Conservation (phyloP, 352 stramenopile species). For the Thalassiosira ordinaria region DNA sequence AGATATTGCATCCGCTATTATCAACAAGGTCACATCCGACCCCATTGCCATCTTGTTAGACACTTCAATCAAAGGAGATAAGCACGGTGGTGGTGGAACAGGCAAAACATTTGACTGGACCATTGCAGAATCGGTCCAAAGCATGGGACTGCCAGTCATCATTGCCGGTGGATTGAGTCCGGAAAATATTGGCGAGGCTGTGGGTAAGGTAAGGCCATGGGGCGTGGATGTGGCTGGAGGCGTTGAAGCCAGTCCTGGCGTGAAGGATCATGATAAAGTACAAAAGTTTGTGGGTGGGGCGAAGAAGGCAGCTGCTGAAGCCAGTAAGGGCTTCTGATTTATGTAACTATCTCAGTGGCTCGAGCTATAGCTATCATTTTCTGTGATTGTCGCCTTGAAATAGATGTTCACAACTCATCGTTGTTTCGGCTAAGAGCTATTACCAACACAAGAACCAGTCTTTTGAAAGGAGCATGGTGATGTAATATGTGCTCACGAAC, state of each 20-base stretch:
- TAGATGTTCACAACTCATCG: no score
- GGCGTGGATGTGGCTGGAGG: slow-evolving; percentile 96
- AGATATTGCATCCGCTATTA: slow-evolving; percentile 67
- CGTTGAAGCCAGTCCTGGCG: slow-evolving; percentile 89
- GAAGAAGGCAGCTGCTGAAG: slow-evolving; percentile 70
- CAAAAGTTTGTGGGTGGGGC: slow-evolving; percentile 72
- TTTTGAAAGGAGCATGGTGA: no score
- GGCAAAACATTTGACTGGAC: slow-evolving; percentile 96
- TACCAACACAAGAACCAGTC: no score
- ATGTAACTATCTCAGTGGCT: no score
- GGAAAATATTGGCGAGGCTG: slow-evolving; percentile 92
- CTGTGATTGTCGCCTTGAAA: no score
- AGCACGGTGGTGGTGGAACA: slow-evolving; percentile 88
- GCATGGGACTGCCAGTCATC: slow-evolving; percentile 92
- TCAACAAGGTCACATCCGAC: slow-evolving; percentile 72
- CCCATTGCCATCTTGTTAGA: slow-evolving; percentile 91
- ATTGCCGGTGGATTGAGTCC: slow-evolving; percentile 95
- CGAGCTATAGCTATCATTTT: no score
- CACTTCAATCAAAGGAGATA: slow-evolving; percentile 93
- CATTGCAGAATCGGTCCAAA: slow-evolving; percentile 91
- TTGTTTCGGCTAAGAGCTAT: no score
- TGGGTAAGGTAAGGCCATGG: slow-evolving; percentile 87
- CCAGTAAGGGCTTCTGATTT: slow-evolving; percentile 80
- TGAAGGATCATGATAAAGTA: slow-evolving; percentile 88
- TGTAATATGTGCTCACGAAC: slow-evolving; percentile 94